phyloP scores from a whole-genome alignment of 73 alveolate genomes.

The Paramecium tetraurelia region DNA sequence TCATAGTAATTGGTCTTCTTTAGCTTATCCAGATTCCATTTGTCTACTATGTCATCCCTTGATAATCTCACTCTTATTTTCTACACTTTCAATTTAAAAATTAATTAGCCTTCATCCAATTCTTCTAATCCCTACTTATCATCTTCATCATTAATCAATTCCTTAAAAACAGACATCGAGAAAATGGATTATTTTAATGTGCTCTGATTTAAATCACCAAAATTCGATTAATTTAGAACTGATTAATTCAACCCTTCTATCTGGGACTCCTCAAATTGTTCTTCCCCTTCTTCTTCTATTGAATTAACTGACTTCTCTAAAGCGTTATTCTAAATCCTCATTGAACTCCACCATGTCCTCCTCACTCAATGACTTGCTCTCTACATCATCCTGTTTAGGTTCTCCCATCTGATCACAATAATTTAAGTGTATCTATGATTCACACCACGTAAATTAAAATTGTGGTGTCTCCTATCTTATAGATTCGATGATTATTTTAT shows the following conservation, averaged over 20 bases:
- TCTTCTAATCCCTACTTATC: conserved; percentile 33
- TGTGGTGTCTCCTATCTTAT: neutral
- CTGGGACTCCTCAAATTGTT: neutral
- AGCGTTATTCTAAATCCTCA: neutral
- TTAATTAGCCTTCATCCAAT: neutral
- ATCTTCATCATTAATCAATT: neutral
- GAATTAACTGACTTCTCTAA: neutral
- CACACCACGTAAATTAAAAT: neutral
- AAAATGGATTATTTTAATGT: neutral
- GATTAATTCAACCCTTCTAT: conserved; percentile 3
- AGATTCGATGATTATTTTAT: neutral
- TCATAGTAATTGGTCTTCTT: neutral
- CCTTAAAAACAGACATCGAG: conserved; percentile 19
- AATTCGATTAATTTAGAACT: neutral
- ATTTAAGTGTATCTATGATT: neutral
- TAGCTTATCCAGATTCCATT: neutral
- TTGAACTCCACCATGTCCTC: neutral
- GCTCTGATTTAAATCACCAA: neutral
- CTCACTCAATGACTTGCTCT: neutral
- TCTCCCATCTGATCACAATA: neutral
- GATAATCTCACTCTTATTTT: neutral
- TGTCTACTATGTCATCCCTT: neutral
- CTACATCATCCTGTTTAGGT: neutral
- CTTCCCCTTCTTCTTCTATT: neutral
- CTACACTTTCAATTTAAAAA: neutral